Percentiles rank a stretch among this genome's conserved stretches.
phyloP scores from a whole-genome alignment of 1,284 basidiomycete species.

The Cutaneotrichosporon cutaneum region DNA sequence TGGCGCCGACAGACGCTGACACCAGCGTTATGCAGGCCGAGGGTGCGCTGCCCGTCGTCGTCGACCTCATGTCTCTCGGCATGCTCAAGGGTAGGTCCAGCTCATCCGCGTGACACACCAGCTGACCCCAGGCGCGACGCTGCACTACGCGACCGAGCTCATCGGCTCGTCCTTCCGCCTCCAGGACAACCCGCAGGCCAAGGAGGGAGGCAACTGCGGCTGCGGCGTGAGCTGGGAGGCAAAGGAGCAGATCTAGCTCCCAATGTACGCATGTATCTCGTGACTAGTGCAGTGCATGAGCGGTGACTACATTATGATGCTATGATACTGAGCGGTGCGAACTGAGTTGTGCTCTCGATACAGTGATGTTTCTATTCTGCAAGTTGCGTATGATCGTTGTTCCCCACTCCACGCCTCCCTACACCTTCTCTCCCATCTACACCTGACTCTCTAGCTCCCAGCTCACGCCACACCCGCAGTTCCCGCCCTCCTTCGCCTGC shows the following conservation, averaged over 20 bases:
- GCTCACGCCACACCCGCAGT: constrained; percentile 60
- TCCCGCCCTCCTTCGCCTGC: constrained; percentile 56
- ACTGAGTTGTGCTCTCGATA: background rate
- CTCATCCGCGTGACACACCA: no score
- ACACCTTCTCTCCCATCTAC: background rate
- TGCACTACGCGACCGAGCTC: constrained; percentile 60
- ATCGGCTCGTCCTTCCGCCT: constrained; percentile 59
- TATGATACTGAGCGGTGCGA: background rate
- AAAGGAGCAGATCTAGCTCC: background rate
- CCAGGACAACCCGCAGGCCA: constrained; percentile 57
- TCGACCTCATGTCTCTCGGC: constrained; percentile 51
- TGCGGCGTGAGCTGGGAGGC: constrained; percentile 58
- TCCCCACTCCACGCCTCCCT: background rate
- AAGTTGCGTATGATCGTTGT: background rate
- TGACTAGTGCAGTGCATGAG: background rate
- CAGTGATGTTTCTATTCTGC: background rate
- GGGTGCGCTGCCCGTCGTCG: constrained; percentile 47
- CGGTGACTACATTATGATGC: background rate
- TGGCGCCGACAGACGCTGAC: no score
- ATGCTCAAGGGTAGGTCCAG: constrained; percentile 40
- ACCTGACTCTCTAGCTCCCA: constrained; percentile 36
- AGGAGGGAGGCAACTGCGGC: constrained; percentile 58
- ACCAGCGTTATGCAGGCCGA: constrained; percentile 5
- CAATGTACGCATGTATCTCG: background rate
- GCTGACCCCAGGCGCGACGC: constrained; percentile 48